A percentile compares a stretch with the other conserved stretches of the same genome.
Conservation (phyloP, 2,329 filamentous ascomycete species). For the Paracamarosporium sp. region DNA sequence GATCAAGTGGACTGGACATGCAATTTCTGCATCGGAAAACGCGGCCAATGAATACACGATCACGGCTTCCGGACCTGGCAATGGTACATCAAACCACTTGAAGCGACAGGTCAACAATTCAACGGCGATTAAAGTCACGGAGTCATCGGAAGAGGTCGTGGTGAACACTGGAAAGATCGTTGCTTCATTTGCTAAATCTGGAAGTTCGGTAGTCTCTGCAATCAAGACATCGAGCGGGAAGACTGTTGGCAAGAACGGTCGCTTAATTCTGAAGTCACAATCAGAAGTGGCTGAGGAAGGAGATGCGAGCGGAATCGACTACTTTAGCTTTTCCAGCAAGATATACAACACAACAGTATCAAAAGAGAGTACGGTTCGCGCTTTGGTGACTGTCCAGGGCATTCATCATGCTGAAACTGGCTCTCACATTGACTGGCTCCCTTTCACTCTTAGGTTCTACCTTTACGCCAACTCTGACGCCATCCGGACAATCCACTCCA, state of each 20-base stretch:
- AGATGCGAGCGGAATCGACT: slow-evolving; percentile 46
- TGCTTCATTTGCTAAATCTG: slow-evolving; percentile 42
- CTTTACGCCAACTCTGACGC: slow-evolving; percentile 64
- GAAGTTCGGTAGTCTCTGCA: slow-evolving; percentile 35
- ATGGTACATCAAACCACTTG: slow-evolving; percentile 13
- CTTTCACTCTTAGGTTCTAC: slow-evolving; percentile 64
- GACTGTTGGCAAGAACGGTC: slow-evolving; percentile 44
- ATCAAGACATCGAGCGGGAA: slow-evolving; percentile 49
- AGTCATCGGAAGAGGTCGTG: slow-evolving; percentile 28
- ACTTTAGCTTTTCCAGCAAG: slow-evolving; percentile 57
- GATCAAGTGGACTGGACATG: slow-evolving; percentile 68
- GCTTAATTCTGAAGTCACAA: slow-evolving; percentile 61
- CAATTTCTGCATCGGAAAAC: slow-evolving; percentile 53
- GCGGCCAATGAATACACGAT: slow-evolving; percentile 55
- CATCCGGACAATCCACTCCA: slow-evolving; percentile 62
- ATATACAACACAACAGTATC: slow-evolving; percentile 60
- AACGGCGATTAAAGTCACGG: slow-evolving; percentile 31
- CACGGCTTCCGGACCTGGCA: slow-evolving; percentile 35
- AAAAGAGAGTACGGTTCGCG: slow-evolving; percentile 50
- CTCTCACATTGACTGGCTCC: slow-evolving; percentile 58
- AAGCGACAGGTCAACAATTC: slow-evolving; percentile 23
- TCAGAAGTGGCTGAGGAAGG: slow-evolving; percentile 51
- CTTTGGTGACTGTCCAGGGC: slow-evolving; percentile 57
- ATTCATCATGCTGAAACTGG: slow-evolving; percentile 38
- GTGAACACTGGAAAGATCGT: slow-evolving; percentile 43